Conservation (phyloP, 768 basidiomycete genomes). For the Boletus sensibilis region DNA sequence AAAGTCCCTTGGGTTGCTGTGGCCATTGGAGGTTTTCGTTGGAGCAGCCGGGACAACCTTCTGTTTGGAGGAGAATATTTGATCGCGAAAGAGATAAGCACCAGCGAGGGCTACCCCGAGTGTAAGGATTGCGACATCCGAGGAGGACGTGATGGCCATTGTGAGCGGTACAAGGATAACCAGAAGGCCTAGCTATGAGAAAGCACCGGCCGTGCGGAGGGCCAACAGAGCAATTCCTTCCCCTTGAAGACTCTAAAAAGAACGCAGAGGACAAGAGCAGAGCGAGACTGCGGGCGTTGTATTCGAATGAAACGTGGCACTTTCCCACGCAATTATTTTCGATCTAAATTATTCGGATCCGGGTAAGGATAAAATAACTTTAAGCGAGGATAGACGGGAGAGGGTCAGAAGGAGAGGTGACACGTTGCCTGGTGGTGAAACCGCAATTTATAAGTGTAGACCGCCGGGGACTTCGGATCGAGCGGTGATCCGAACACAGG, state of each 20-base stretch:
- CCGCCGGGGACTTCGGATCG: not conserved
- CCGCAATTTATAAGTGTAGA: not conserved
- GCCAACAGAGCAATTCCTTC: not conserved
- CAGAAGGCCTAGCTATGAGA: not conserved
- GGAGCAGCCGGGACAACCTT: conserved; percentile 50
- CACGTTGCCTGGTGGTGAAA: not conserved
- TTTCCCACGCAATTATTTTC: conserved; percentile 37
- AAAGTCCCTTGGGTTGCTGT: conserved; percentile 91
- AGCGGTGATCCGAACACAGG: not conserved
- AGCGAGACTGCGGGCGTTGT: not conserved
- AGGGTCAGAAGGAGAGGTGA: not conserved
- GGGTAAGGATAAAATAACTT: not conserved
- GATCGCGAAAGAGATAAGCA: conserved; percentile 81
- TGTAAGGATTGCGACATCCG: conserved; percentile 70
- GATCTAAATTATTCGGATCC: conserved; percentile 21
- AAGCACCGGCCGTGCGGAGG: not conserved
- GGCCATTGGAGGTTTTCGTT: conserved; percentile 54
- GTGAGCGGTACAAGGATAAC: conserved; percentile 16
- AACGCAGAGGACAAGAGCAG: conserved; percentile 17
- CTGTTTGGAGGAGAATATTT: conserved; percentile 67
- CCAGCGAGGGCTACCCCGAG: conserved; percentile 76
- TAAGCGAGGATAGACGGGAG: not conserved
- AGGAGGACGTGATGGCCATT: conserved; percentile 63
- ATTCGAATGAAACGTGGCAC: conserved; percentile 39
- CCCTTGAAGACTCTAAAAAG: not conserved